Evolutionary conservation across 176 grass and related monocot genomes (phyloP), one percentile per base, ranked within the genome.

Genomic region (Miscanthus lutarioriparius): DNA sequence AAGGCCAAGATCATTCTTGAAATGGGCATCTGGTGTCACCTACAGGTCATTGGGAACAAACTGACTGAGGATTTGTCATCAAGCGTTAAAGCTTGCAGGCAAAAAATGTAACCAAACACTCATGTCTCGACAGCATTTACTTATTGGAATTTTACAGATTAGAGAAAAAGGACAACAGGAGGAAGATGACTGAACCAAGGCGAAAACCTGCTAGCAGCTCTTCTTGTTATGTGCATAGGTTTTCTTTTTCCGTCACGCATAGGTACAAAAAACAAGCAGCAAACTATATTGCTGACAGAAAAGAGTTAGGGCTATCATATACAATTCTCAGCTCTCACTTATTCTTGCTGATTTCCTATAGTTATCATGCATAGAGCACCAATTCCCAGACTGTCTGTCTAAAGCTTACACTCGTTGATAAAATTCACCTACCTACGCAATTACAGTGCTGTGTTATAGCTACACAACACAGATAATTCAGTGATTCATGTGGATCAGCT

Each of bases 1-100:
- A 7, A 90, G 75, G 23, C 80, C 89, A 64, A 90, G 89, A 84
- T 90, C 89, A 80, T 87, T 86, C 84, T 90, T 90, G 62, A 90
- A 90, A 67, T 87, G 89, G 49, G 84, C 80, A 75, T 90, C 84
- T 70, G 84, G 75, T 48, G 81, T 83, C 80, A 90, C 84, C 89
- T 90, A 14, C 26, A 69, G 4, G 6, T 27, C 40, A 54, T 63
- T 71, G 19, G 51, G 48, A 78, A 41, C 28, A 79, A 74, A 80
- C 22, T 30, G 47, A 40, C n/a, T 85, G 9, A 74, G 14, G 2
- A 64, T 74, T 75, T 87, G 20, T 15, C 39, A 78, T 35, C n/a
- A 73, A 30, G 8, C 19, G 7, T 64, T 64, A 49, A 49, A 64
- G 40, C 39, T 64, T 51, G 45, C 17, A 64, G 4, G 40, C 4